These are phyloP conservation scores for Escallonia herrerae DNA, from an alignment of 129 eudicot species.

Conservation along the genomic window DNA sequence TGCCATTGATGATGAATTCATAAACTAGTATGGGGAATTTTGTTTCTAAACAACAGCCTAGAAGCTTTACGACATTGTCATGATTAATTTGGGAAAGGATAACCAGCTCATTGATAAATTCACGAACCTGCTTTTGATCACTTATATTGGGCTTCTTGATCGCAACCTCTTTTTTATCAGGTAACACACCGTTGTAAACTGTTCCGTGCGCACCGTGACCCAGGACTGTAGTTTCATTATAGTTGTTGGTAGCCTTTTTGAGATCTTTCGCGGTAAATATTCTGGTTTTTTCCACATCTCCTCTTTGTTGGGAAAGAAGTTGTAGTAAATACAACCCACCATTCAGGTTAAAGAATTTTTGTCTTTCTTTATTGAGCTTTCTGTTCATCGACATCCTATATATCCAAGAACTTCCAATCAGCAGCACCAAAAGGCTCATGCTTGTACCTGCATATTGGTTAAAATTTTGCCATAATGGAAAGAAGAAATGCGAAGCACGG, in stretches of 20 bases:
- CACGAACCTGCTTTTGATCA: neutral
- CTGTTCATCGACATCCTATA: neutral
- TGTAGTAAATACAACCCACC: neutral
- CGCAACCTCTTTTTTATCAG: constrained; percentile 4
- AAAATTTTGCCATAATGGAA: neutral
- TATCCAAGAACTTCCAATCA: neutral
- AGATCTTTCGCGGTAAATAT: constrained; percentile 14
- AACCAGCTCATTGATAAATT: constrained; percentile 17
- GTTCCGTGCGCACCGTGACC: constrained; percentile 19
- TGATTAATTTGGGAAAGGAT: constrained; percentile 18
- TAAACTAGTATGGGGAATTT: constrained; percentile 14
- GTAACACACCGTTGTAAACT: constrained; percentile 14
- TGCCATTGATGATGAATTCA: constrained; percentile 14
- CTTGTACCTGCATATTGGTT: neutral
- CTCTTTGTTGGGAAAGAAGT: neutral
- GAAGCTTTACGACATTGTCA: constrained; percentile 9
- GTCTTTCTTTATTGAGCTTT: neutral
- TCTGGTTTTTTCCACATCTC: neutral
- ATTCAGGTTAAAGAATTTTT: neutral
- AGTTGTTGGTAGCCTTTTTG: constrained; percentile 13
- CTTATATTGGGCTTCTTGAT: constrained; percentile 7
- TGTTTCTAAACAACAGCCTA: constrained; percentile 17
- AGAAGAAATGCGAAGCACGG: too few species aligned
- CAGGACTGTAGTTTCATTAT: neutral
- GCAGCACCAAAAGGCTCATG: neutral